Evolutionary conservation across 106 monocot genomes (phyloP), one percentile per base, ranked within the genome.

Genomic region (Acorus calamus): DNA sequence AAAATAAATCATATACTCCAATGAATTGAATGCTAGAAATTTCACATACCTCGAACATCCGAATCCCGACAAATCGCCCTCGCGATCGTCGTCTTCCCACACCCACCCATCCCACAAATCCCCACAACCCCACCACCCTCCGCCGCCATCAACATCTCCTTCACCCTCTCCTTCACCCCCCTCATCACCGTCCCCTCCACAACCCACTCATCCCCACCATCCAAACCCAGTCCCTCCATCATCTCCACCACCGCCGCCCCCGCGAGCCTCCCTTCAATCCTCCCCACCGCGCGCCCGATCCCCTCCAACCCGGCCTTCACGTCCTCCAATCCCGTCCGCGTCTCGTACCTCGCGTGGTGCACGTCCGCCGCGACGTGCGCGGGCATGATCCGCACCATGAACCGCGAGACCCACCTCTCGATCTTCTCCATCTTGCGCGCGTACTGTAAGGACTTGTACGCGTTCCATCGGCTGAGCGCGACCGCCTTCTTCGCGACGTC

Each of bases 101-200:
- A 76, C n/a, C 83, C 83, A 7, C 79, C 83, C n/a, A 84, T 79
- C 47, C 84, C 84, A 41, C 69, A 76, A n/a, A 84, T 84, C 52
- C 84, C 84, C 56, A 84, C 79, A 42, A 69, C 69, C 3, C 60
- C 66, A 57, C 47, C 68, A 2, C 57, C 65, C 43, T 44, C 76
- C 3, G 28, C 61, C 47, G 50, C 55, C 66, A 84, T 62, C 49
- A 84, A 51, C 77, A 80, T 68, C 66, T 77, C 74, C 69, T 74
- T 84, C 49, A 80, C 80, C 59, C 56, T 73, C 73, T 80, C 80
- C 63, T 61, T 84, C 14, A 69, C 84, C 3, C 70, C 63, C 59
- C 46, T 70, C 9, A 60, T 52, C 62, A 66, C 80, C 2, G 11
- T 60, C 6, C 78, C 82, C 10, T 55, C 13, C 62, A 52, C 53